These are phyloP conservation scores for Salvia rosmarinus DNA, from an alignment of 257 asterid species.

Conservation along the genomic window DNA sequence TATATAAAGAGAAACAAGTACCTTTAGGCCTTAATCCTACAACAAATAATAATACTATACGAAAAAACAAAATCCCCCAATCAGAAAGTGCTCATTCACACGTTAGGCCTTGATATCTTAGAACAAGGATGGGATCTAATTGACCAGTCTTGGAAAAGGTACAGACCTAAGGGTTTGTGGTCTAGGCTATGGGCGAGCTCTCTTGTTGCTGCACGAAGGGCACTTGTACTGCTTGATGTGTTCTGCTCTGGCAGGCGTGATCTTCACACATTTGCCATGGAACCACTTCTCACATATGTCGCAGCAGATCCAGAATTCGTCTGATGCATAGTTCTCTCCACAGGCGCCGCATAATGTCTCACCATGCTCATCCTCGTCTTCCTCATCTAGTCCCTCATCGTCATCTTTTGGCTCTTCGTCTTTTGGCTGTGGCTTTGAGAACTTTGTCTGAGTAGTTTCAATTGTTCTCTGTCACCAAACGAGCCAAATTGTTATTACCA, in stretches of 20 bases:
- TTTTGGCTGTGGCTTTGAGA: slow-evolving; percentile 43
- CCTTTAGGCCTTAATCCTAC: slow-evolving; percentile 24
- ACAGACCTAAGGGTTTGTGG: neutral
- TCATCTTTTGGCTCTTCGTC: slow-evolving; percentile 53
- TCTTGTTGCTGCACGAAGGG: slow-evolving; percentile 78
- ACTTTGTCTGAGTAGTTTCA: slow-evolving; percentile 41
- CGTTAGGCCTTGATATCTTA: slow-evolving; percentile 30
- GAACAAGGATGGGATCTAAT: slow-evolving; percentile 28
- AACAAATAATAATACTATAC: slow-evolving; percentile 32
- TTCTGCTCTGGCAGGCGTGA: slow-evolving; percentile 81
- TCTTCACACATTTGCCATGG: slow-evolving; percentile 84
- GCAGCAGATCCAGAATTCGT: slow-evolving; percentile 88
- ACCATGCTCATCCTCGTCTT: slow-evolving; percentile 63
- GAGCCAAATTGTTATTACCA: slow-evolving; percentile 2
- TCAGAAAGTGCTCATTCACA: slow-evolving; percentile 35
- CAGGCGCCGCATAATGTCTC: slow-evolving; percentile 77
- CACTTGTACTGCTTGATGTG: slow-evolving; percentile 87
- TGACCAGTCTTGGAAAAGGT: slow-evolving; percentile 18
- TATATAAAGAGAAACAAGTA: slow-evolving; percentile 21
- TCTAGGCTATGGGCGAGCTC: slow-evolving; percentile 50
- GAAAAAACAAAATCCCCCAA: slow-evolving; percentile 28
- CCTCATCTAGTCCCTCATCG: slow-evolving; percentile 52
- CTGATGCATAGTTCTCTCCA: slow-evolving; percentile 60
- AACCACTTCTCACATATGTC: slow-evolving; percentile 83
- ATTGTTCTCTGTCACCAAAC: slow-evolving; percentile 37